Base-by-base conservation (phyloP, 2,329 filamentous ascomycete species). In the Botrytis paeoniae region DNA sequence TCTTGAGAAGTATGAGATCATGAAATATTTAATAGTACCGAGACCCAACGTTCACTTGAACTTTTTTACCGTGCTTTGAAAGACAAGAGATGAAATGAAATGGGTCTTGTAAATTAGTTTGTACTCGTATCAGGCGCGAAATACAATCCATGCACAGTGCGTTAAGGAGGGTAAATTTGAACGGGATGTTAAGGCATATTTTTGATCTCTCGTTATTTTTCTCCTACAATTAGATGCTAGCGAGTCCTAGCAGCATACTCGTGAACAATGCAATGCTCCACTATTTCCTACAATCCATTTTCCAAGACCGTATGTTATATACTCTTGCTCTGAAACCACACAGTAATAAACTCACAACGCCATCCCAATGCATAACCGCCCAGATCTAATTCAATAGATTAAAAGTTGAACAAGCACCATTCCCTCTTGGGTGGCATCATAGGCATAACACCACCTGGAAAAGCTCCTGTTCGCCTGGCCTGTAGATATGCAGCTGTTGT, bases 361-460 rank as follows among this genome's bases (percentile, higher is more conserved):
- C 75, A 57, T 37, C 70, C 72, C 65, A 75, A 74, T 73, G 75
- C 73, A 66, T 59, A 41, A 41, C 12, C 48, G 29, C 70, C 25
- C 20, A 54, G 35, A 35, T 39, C 35, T 66, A 65, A 32, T 20
- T 57, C 57, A 59, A 7, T 39, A 39, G 37, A n/a, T 57, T 81
- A 95, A 78, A 95, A 90, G 79, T 93, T 89, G 88, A 92, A 95
- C 41, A 84, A 82, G 76, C 89, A 90, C 85, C 90, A 95, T 79
- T 95, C 93, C 75, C 89, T 86, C 82, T 90, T 91, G 0, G 95
- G 95, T 32, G 95, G 93, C 63, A 94, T 83, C 77, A 92, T 86
- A 0, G 95, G 95, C 83, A 97, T 92, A 10, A 90, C 78, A 0
- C 91, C 91, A 51, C 89, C 89, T 60, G 87, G 85, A 81, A 97